Percentiles rank a stretch among this genome's conserved stretches.
Conservation (phyloP, 768 basidiomycete genomes). For the Suillus sp. region DNA sequence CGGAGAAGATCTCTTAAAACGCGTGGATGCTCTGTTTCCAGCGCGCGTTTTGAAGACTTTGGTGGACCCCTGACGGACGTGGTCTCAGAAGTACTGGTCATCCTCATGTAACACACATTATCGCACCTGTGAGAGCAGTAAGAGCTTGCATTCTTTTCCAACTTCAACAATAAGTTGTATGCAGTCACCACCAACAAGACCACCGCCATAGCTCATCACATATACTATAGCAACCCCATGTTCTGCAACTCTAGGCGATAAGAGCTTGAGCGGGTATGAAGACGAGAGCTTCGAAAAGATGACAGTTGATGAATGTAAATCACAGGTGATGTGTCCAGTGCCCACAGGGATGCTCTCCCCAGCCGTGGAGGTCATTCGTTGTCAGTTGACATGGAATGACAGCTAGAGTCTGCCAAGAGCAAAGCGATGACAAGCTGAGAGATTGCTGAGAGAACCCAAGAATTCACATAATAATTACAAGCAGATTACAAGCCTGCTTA, state of each 20-base stretch:
- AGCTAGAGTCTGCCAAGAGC: not conserved
- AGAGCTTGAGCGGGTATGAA: slow-evolving; percentile 85
- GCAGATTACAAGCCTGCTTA: not conserved
- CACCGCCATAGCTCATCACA: slow-evolving; percentile 87
- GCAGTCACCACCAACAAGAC: slow-evolving; percentile 84
- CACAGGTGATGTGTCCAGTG: slow-evolving; percentile 58
- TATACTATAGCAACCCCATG: slow-evolving; percentile 69
- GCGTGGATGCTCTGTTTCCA: slow-evolving; percentile 57
- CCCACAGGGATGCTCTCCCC: slow-evolving; percentile 38
- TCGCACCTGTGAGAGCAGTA: slow-evolving; percentile 84
- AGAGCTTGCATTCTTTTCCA: slow-evolving; percentile 54
- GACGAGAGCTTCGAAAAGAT: slow-evolving; percentile 76
- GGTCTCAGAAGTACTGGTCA: slow-evolving; percentile 3
- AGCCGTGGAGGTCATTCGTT: slow-evolving; percentile 4
- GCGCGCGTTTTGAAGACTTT: slow-evolving; percentile 89
- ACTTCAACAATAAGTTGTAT: slow-evolving; percentile 66
- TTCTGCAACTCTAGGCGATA: slow-evolving; percentile 63
- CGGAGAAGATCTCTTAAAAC: slow-evolving; percentile 20
- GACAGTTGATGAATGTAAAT: slow-evolving; percentile 53
- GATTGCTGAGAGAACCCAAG: not conserved
- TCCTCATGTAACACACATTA: slow-evolving; percentile 9
- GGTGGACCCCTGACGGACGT: slow-evolving; percentile 72
- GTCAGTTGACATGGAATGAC: slow-evolving; percentile 9
- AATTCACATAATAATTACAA: not conserved
- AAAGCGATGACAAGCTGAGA: not conserved